phyloP scores from a whole-genome alignment of 1,139 yeast genomes.

The Saccharomycopsis crataegensis region DNA sequence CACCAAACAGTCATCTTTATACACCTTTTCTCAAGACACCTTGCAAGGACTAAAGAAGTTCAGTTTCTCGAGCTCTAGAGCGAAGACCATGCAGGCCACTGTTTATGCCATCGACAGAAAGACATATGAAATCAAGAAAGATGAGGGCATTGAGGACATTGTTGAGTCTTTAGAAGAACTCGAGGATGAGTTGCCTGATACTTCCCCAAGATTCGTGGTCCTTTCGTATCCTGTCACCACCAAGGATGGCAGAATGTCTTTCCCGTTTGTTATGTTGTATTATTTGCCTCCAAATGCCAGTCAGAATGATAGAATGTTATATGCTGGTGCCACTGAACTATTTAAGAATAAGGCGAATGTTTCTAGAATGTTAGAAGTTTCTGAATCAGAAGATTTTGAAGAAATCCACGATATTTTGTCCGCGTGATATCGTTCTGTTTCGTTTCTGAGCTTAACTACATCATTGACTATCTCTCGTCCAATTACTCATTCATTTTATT shows the following conservation, averaged over 20 bases:
- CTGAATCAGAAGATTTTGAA: conserved; percentile 58
- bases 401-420: conserved; percentile 27
- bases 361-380: conserved; percentile 46
- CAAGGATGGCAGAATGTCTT: conserved; percentile 63
- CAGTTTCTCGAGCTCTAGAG: conserved; percentile 63
- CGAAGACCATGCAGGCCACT: conserved; percentile 55
- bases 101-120: conserved; percentile 50
- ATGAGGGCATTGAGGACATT: conserved; percentile 34
- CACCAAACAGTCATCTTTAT: conserved; percentile 29
- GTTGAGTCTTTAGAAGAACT: conserved; percentile 49
- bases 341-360: conserved; percentile 76
- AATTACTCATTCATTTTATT: too few relatives aligned
- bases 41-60: conserved; percentile 57
- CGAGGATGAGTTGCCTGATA: conserved; percentile 74
- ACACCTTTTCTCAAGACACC: conserved; percentile 62
- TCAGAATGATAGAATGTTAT: conserved; percentile 73
- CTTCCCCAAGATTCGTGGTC: conserved; percentile 66
- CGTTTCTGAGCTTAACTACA: too few relatives aligned
- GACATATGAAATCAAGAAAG: conserved; percentile 48
- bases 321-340: conserved; percentile 83
- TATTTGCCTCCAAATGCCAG: conserved; percentile 84
- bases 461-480: too few relatives aligned
- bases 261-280: conserved; percentile 71
- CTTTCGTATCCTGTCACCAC: conserved; percentile 70
- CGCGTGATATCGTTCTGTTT: not conserved